Percentiles rank a stretch among this genome's conserved stretches.
phyloP scores from a whole-genome alignment of 805 yeast genomes.

The Debaryomyces hansenii region DNA sequence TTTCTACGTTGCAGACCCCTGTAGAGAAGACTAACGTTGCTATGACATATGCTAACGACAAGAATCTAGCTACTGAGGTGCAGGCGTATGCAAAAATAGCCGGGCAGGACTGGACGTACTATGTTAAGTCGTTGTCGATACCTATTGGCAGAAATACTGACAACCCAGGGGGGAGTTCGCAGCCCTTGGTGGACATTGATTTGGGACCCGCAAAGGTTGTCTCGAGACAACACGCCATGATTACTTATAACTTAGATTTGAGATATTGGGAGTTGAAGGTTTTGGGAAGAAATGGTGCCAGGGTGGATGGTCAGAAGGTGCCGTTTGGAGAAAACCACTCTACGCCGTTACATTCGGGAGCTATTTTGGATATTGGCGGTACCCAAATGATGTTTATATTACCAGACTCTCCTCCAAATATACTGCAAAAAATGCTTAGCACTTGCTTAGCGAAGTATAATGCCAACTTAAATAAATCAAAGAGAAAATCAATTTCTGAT shows the following conservation, averaged over 20 bases:
- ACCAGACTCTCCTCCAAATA: constrained; percentile 81
- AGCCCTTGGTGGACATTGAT: constrained; percentile 68
- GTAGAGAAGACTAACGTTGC: constrained; percentile 76
- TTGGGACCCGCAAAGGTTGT: constrained; percentile 98
- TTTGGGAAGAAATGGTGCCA: constrained; percentile 89
- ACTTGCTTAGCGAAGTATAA: constrained; percentile 36
- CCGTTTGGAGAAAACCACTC: constrained; percentile 50
- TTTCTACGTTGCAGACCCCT: constrained; percentile 68
- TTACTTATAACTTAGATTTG: constrained; percentile 69
- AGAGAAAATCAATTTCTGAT: constrained; percentile 13
- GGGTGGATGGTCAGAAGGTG: constrained; percentile 71
- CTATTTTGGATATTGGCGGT: constrained; percentile 91
- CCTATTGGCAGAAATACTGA: constrained; percentile 86
- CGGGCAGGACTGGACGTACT: constrained; percentile 91
- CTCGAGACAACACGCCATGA: constrained; percentile 83
- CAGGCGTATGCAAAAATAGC: constrained; percentile 97
- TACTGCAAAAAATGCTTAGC: constrained; percentile 50
- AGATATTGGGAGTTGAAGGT: constrained; percentile 87
- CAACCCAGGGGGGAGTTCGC: constrained; percentile 7
- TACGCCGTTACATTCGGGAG: constrained; percentile 76
- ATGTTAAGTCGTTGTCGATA: constrained; percentile 74
- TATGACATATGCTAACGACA: constrained; percentile 68
- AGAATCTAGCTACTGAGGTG: constrained; percentile 70
- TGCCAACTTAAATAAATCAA: constrained; percentile 19
- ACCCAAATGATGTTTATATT: constrained; percentile 98